A percentile compares a stretch with the other conserved stretches of the same genome.
Evolutionary conservation across 352 stramenopile genomes (phyloP).

Genomic region (Blastocystis sp.): DNA sequence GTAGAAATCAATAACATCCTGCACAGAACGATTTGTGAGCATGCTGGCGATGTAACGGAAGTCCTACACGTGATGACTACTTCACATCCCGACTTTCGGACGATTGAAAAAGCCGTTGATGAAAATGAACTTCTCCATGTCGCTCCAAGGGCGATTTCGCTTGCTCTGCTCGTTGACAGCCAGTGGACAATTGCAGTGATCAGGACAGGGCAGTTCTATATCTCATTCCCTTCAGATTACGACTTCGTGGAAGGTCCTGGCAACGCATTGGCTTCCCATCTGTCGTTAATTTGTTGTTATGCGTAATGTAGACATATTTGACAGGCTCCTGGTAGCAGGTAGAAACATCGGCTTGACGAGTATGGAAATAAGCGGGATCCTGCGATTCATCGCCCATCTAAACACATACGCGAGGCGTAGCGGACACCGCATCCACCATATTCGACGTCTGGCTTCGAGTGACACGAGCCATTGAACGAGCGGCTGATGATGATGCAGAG

Average conservation of each 20-base stretch:
- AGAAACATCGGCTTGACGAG: constrained; percentile 32
- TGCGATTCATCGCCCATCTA: not conserved
- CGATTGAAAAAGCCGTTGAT: constrained; percentile 51
- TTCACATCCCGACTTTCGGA: not conserved
- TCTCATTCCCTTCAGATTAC: not conserved
- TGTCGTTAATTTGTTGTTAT: constrained; percentile 24
- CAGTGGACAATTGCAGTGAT: constrained; percentile 15
- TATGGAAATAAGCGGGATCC: constrained; percentile 18
- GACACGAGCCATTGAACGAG: not conserved
- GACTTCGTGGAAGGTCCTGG: constrained; percentile 26
- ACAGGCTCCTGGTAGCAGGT: not conserved
- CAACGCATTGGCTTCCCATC: constrained; percentile 36
- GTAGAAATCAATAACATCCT: constrained; percentile 44
- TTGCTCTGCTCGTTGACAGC: constrained; percentile 10
- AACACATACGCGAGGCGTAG: not conserved
- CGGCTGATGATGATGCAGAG: not conserved
- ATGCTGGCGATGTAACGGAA: constrained; percentile 40
- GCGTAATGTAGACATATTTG: not conserved
- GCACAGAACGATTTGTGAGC: constrained; percentile 13
- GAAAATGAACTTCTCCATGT: constrained; percentile 58
- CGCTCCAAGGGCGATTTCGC: constrained; percentile 1
- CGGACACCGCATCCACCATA: constrained; percentile 30
- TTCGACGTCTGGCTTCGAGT: constrained; percentile 38
- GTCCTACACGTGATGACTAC: not conserved
- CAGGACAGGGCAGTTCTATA: not conserved